These are phyloP conservation scores for Paramecium octaurelia DNA, from an alignment of 73 alveolate genomes.

Conservation along the genomic window DNA sequence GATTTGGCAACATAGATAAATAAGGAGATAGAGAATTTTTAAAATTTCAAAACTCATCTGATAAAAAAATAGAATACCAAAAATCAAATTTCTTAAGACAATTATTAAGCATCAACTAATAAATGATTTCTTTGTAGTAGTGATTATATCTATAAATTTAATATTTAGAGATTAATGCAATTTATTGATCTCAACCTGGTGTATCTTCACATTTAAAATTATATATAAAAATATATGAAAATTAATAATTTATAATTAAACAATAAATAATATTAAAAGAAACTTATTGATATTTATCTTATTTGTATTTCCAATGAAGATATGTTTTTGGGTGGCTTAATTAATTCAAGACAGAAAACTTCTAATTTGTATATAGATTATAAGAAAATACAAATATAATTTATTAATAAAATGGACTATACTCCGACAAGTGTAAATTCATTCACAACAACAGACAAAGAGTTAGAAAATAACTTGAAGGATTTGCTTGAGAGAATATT, in stretches of 20 bases:
- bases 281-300: not conserved
- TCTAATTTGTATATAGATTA: not conserved
- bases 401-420: not conserved
- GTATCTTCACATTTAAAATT: not conserved
- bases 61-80: not conserved
- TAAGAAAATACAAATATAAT: not conserved
- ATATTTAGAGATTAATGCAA: not conserved
- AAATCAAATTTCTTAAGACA: not conserved
- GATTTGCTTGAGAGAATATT: conserved; percentile 27
- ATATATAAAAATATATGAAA: not conserved
- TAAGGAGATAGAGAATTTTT: not conserved
- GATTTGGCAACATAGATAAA: not conserved
- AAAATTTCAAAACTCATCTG: not conserved
- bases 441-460: not conserved
- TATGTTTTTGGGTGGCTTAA: not conserved
- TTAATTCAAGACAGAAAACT: not conserved
- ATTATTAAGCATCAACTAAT: not conserved
- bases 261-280: not conserved
- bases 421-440: not conserved
- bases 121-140: conserved; percentile 17
- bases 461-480: not conserved
- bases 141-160: not conserved
- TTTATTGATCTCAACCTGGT: not conserved
- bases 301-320: not conserved
- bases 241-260: not conserved